Evolutionary conservation across 306 rosid species (phyloP).

Genomic region (Gastrolobium villosum): DNA sequence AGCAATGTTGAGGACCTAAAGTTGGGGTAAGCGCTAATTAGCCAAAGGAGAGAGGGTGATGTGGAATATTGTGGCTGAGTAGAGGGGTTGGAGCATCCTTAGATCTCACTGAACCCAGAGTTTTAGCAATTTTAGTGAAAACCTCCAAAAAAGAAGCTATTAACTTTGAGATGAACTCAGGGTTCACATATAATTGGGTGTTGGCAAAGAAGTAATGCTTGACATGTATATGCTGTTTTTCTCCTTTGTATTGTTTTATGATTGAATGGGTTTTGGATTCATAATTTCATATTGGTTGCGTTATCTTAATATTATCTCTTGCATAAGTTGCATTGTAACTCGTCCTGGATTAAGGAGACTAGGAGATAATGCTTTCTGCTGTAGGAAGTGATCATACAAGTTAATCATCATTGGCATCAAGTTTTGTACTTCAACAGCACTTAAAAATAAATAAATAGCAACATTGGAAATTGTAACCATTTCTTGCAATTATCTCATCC

Average conservation of each 20-base stretch:
- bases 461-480: not conserved
- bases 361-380: no score
- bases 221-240: not conserved
- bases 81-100: conserved; percentile 31
- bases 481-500: not conserved
- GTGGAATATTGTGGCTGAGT: conserved; percentile 24
- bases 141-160: not conserved
- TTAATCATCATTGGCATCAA: no score
- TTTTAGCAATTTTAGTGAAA: conserved; percentile 1
- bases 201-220: not conserved
- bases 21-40: conserved; percentile 17
- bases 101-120: conserved; percentile 5
- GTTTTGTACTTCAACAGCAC: no score
- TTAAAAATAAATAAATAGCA: no score
- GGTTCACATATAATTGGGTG: conserved; percentile 13
- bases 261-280: not conserved
- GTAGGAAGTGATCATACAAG: no score
- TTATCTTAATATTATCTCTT: not conserved
- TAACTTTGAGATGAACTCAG: conserved; percentile 16
- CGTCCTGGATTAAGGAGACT: no score
- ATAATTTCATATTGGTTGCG: not conserved
- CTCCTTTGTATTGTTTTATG: conserved; percentile 12
- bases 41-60: conserved; percentile 23
- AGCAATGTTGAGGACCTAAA: conserved; percentile 1
- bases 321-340: not conserved